Percentiles rank a stretch among this genome's conserved stretches.
Evolutionary conservation across 2,329 filamentous ascomycete genomes (phyloP).

Genomic region (Aspergillus sp.): DNA sequence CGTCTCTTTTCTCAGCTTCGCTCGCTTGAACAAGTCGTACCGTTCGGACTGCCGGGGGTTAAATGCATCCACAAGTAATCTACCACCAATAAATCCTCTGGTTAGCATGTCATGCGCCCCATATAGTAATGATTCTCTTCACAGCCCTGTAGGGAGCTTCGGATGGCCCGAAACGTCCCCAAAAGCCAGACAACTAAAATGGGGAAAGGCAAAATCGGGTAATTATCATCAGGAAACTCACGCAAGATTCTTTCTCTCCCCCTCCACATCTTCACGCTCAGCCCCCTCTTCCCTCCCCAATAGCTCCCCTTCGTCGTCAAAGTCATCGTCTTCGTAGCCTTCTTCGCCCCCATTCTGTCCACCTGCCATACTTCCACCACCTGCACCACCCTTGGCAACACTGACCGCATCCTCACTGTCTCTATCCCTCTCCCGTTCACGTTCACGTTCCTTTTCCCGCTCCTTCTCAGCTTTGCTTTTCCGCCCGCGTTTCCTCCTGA

Average conservation of each 20-base stretch:
- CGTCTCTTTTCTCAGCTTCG: constrained; percentile 51
- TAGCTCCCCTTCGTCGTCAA: constrained; percentile 48
- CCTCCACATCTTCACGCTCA: constrained; percentile 45
- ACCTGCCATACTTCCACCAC: constrained; percentile 26
- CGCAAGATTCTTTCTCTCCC: constrained; percentile 53
- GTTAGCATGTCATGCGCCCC: neutral
- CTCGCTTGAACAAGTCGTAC: constrained; percentile 51
- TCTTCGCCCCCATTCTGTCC: constrained; percentile 43
- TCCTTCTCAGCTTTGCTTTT: constrained; percentile 42
- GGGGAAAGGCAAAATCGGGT: neutral
- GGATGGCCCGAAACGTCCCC: neutral
- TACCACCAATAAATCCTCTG: constrained; percentile 15
- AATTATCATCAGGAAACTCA: constrained; percentile 28
- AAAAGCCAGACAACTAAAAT: constrained; percentile 8
- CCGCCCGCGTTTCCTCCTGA: constrained; percentile 38
- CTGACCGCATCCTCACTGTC: constrained; percentile 34
- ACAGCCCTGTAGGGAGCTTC: neutral
- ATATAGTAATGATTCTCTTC: constrained; percentile 11
- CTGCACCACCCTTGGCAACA: constrained; percentile 23
- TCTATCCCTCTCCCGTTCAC: constrained; percentile 28
- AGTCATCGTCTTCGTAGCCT: constrained; percentile 53
- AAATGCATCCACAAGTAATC: constrained; percentile 49
- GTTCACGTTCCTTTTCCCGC: constrained; percentile 29
- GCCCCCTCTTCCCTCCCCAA: constrained; percentile 46
- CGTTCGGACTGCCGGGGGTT: constrained; percentile 48